Evolutionary conservation across 2,329 filamentous ascomycete genomes (phyloP).

Genomic region (Diplodia intermedia): DNA sequence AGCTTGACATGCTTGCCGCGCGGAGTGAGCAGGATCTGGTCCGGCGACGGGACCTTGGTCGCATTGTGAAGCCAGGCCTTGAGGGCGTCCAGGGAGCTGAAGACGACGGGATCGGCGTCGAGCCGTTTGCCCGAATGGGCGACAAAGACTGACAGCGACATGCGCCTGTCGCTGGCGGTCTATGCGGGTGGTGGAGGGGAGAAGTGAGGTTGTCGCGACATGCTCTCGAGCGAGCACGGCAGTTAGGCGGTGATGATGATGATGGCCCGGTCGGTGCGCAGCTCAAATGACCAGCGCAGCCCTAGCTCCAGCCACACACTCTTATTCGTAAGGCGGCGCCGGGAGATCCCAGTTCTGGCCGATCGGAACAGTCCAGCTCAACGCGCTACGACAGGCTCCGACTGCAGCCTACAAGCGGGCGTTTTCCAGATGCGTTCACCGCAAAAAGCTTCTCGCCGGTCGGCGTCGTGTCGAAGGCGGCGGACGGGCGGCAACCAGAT

Average conservation of each 20-base stretch:
- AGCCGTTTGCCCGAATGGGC: slow-evolving; percentile 92
- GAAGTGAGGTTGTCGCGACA: slow-evolving; percentile 18
- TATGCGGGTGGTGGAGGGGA: slow-evolving; percentile 13
- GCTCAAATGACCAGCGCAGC: slow-evolving; percentile 30
- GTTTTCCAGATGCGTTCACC: background rate
- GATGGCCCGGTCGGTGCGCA: slow-evolving; percentile 38
- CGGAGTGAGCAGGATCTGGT: slow-evolving; percentile 86
- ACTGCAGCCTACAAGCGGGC: background rate
- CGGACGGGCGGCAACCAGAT: slow-evolving; percentile 16
- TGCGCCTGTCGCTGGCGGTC: slow-evolving; percentile 55
- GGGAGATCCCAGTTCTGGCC: background rate
- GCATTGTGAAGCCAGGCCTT: slow-evolving; percentile 79
- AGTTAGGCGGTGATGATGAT: slow-evolving; percentile 31
- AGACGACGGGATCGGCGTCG: slow-evolving; percentile 75
- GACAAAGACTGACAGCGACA: slow-evolving; percentile 90
- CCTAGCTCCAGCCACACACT: slow-evolving; percentile 24
- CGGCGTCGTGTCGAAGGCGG: background rate
- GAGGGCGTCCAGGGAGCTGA: slow-evolving; percentile 82
- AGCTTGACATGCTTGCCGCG: slow-evolving; percentile 84
- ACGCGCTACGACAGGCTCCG: background rate
- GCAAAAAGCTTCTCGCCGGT: background rate
- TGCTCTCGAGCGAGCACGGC: slow-evolving; percentile 22
- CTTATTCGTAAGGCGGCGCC: background rate
- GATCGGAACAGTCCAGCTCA: background rate
- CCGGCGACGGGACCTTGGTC: slow-evolving; percentile 74